Evolutionary conservation across 1,139 yeast species (phyloP).

Genomic region (Blastobotrys arbuscula): DNA sequence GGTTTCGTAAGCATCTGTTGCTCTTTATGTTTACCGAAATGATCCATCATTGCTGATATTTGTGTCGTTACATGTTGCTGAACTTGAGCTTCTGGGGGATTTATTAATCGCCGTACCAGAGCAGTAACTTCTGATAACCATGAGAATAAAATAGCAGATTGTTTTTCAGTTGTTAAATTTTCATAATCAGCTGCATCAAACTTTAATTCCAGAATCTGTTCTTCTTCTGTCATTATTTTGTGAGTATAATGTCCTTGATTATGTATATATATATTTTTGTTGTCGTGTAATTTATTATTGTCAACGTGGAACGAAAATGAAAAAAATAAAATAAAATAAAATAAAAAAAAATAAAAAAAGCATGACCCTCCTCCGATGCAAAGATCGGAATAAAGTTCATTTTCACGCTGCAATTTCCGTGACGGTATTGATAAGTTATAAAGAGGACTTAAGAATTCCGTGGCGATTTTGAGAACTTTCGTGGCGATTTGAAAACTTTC

Average conservation of each 20-base stretch:
- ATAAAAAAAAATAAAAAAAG: too few species aligned
- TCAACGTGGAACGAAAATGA: neutral
- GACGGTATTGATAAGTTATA: too few species aligned
- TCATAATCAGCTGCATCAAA: conserved; percentile 23
- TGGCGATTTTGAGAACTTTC: too few species aligned
- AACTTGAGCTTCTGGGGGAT: conserved; percentile 16
- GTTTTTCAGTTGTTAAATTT: conserved; percentile 22
- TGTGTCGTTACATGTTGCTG: conserved; percentile 24
- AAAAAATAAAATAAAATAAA: too few species aligned
- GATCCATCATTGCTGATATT: conserved; percentile 20
- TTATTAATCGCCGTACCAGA: conserved; percentile 4
- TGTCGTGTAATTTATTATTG: too few species aligned
- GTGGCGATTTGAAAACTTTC: too few species aligned
- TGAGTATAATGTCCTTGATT: too few species aligned
- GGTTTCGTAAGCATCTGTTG: conserved; percentile 22
- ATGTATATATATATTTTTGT: too few species aligned
- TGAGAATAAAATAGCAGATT: conserved; percentile 19
- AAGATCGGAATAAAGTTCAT: too few species aligned
- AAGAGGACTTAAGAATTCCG: too few species aligned
- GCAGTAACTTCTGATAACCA: conserved; percentile 22
- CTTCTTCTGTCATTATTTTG: neutral
- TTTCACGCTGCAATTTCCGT: too few species aligned
- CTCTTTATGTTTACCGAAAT: conserved; percentile 10
- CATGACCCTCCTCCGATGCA: too few species aligned
- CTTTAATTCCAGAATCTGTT: conserved; percentile 4